These are phyloP conservation scores for Aspergillus sparsus DNA, from an alignment of 495 filamentous ascomycete species.

Conservation along the genomic window DNA sequence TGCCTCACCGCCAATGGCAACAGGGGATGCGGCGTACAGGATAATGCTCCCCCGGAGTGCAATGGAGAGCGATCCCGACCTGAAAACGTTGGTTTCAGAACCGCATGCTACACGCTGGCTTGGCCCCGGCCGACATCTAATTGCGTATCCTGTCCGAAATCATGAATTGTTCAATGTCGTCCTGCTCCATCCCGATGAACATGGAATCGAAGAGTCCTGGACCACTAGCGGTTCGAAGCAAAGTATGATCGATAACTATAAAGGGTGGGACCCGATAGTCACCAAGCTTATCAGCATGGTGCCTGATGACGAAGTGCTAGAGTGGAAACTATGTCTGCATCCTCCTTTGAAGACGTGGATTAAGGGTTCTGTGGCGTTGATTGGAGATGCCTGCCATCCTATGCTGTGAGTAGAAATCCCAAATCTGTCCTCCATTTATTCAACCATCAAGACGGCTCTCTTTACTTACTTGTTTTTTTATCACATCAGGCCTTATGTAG, in stretches of 20 bases:
- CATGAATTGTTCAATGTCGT: slow-evolving; percentile 49
- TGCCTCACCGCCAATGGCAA: slow-evolving; percentile 34
- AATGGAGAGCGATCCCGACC: slow-evolving; percentile 40
- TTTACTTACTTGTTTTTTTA: background rate
- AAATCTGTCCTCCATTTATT: background rate
- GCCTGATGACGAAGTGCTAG: slow-evolving; percentile 55
- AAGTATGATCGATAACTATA: slow-evolving; percentile 42
- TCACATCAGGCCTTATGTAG: slow-evolving; percentile 41
- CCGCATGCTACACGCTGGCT: slow-evolving; percentile 47
- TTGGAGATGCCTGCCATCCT: slow-evolving; percentile 71
- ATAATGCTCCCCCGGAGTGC: slow-evolving; percentile 40
- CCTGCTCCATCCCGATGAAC: slow-evolving; percentile 41
- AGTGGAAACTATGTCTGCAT: slow-evolving; percentile 66
- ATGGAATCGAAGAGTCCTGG: slow-evolving; percentile 45
- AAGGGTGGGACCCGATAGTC: slow-evolving; percentile 39
- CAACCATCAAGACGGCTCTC: background rate
- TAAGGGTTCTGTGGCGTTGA: slow-evolving; percentile 57
- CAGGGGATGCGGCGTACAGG: slow-evolving; percentile 49
- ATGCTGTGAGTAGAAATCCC: slow-evolving; percentile 47
- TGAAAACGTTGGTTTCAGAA: slow-evolving; percentile 39
- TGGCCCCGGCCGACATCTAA: slow-evolving; percentile 46
- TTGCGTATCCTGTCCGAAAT: slow-evolving; percentile 47
- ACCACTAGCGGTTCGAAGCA: slow-evolving; percentile 46
- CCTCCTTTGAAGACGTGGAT: slow-evolving; percentile 58
- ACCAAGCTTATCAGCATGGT: slow-evolving; percentile 41